Evolutionary conservation across 306 rosid species (phyloP), one percentile per base, ranked within the genome.

Genomic region (Quercus wislizeni): DNA sequence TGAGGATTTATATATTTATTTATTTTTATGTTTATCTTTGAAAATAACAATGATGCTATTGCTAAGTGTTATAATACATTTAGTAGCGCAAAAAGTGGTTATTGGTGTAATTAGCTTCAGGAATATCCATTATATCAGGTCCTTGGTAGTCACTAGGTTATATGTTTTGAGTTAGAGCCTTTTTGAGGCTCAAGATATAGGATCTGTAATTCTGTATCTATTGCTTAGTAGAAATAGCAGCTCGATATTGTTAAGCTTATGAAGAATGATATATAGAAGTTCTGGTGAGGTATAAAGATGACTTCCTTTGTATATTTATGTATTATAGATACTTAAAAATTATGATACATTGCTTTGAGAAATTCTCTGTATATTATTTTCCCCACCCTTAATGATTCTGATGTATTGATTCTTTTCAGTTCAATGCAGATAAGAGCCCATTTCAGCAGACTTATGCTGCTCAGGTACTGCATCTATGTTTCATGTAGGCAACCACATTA

Each of bases 391-490:
- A 69, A 80, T 71, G 76, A 75, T 67, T 82, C 84, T 13, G 63
- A 33, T 38, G n/a, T 31, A 28, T 20, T 82, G 76, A 81, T 85
- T 41, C 71, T 8, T 85, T 88, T 74, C 98, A 96, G 98, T 96
- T 96, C 80, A 96, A 96, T 83, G 49, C 91, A 8, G 99, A 96
- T 54, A 96, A 96, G 86, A 93, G 99, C 89, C 99, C 99, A 5
- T 96, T 93, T 86, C 99, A 93, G 81, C 91, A 94, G 77, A 91
- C 98, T 78, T 91, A 96, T 86, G 98, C 99, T 35, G 70, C 91
- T 85, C 99, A 96, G 98, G 99, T 96, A 74, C 57, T 80, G 14
- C 79, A 74, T 79, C 23, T 73, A 84, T 76, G 70, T 64, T 10
- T 13, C 55, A 38, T 41, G 61, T 33, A 20, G 57, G 64, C 71